A percentile compares a stretch with the other conserved stretches of the same genome.
Conservation (phyloP, 140 eudicot genomes). For the Flaveria floridana region DNA sequence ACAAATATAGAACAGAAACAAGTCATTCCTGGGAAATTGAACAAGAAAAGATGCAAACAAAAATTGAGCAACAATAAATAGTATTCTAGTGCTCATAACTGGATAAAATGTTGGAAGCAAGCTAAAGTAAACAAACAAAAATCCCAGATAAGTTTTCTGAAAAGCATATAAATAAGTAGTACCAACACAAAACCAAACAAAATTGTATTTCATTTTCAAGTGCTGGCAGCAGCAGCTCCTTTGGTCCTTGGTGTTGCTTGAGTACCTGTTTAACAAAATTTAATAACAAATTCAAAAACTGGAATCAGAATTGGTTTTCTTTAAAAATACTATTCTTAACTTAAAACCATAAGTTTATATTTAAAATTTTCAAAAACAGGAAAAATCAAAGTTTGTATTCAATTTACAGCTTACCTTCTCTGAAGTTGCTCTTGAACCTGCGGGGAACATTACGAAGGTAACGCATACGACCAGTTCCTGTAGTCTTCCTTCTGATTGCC, state of each 20-base stretch:
- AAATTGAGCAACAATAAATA: background rate
- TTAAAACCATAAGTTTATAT: background rate
- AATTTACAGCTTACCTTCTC: conserved; percentile 52
- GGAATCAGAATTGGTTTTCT: background rate
- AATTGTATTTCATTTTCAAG: conserved; percentile 38
- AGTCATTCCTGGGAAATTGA: background rate
- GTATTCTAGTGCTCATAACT: conserved; percentile 8
- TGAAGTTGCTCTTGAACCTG: conserved; percentile 70
- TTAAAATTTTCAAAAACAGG: background rate
- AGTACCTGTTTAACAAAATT: conserved; percentile 42
- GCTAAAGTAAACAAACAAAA: conserved; percentile 23
- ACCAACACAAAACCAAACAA: conserved; percentile 28
- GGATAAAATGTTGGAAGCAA: background rate
- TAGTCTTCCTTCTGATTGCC: conserved; percentile 81
- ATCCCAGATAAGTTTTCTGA: conserved; percentile 12
- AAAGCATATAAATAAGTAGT: conserved; percentile 16
- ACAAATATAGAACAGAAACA: background rate
- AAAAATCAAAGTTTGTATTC: background rate
- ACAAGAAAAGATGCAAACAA: background rate
- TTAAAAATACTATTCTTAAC: background rate
- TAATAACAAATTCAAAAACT: background rate
- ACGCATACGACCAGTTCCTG: conserved; percentile 87
- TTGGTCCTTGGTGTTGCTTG: conserved; percentile 84
- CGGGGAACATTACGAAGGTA: conserved; percentile 71
- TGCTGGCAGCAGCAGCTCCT: conserved; percentile 51